Conservation (phyloP, 2,329 filamentous ascomycete genomes). For the Diaporthe capsici region DNA sequence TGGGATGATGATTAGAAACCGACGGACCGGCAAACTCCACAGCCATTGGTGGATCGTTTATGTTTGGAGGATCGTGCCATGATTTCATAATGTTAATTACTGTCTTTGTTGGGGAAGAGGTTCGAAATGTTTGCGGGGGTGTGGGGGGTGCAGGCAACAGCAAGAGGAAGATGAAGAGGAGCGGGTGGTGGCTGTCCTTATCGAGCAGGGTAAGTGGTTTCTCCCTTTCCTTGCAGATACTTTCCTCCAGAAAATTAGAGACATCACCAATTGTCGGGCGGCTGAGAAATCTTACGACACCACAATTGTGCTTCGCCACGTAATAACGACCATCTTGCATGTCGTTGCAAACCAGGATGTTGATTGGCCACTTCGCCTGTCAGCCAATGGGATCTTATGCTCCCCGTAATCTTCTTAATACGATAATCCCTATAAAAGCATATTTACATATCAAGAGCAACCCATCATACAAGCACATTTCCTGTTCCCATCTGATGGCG, state of each 20-base stretch:
- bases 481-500: not conserved
- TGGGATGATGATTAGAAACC: not conserved
- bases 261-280: not conserved
- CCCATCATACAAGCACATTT: not conserved
- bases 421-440: not conserved
- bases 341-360: not conserved
- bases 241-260: not conserved
- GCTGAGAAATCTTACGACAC: not conserved
- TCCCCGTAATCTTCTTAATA: not conserved
- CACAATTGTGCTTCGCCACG: not conserved
- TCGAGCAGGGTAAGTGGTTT: not conserved
- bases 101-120: not conserved
- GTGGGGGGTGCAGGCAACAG: too few species aligned
- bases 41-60: not conserved
- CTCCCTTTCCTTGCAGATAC: not conserved
- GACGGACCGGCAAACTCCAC: slow-evolving; percentile 1
- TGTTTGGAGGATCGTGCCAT: not conserved
- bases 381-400: not conserved
- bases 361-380: not conserved
- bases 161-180: not conserved
- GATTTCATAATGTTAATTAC: not conserved
- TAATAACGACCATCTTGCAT: not conserved
- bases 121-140: too few species aligned
- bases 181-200: not conserved
- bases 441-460: not conserved